These are phyloP conservation scores for Mallotus japonicus DNA, from an alignment of 441 rosid genomes.

Conservation along the genomic window DNA sequence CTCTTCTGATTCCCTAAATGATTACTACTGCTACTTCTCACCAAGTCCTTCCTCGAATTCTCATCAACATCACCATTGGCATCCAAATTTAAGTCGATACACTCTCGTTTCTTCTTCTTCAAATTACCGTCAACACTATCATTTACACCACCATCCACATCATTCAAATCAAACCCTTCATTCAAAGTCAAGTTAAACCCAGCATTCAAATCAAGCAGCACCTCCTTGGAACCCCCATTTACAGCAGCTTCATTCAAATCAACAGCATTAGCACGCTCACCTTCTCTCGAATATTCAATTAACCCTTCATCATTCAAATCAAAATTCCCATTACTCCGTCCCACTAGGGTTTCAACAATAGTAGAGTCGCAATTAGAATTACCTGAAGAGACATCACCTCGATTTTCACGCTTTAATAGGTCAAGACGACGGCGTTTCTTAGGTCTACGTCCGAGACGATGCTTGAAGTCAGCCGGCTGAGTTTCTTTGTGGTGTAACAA, in stretches of 20 bases:
- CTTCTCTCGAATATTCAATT: constrained; percentile 31
- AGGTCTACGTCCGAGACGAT: constrained; percentile 48
- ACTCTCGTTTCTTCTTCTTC: constrained; percentile 40
- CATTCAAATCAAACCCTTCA: constrained; percentile 44
- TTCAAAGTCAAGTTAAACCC: constrained; percentile 65
- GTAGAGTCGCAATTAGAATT: constrained; percentile 25
- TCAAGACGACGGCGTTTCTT: constrained; percentile 62
- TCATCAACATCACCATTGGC: constrained; percentile 60
- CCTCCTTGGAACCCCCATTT: constrained; percentile 36
- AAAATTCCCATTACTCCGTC: constrained; percentile 25
- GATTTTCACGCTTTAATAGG: constrained; percentile 20
- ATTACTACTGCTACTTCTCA: background rate
- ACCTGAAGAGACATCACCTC: constrained; percentile 27
- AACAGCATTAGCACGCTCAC: constrained; percentile 31
- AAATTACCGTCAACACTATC: constrained; percentile 3
- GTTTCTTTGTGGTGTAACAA: constrained; percentile 26
- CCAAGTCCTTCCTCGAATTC: constrained; percentile 23
- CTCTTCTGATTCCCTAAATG: constrained; percentile 34
- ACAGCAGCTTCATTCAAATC: constrained; percentile 54
- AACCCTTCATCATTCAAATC: constrained; percentile 41
- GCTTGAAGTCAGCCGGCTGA: constrained; percentile 33
- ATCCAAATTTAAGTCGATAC: constrained; percentile 82
- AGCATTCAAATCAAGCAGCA: constrained; percentile 65
- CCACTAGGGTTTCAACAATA: constrained; percentile 30
- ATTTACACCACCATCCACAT: constrained; percentile 25